Base-by-base conservation (phyloP, 2,329 filamentous ascomycete species). In the Colletotrichum lupini region DNA sequence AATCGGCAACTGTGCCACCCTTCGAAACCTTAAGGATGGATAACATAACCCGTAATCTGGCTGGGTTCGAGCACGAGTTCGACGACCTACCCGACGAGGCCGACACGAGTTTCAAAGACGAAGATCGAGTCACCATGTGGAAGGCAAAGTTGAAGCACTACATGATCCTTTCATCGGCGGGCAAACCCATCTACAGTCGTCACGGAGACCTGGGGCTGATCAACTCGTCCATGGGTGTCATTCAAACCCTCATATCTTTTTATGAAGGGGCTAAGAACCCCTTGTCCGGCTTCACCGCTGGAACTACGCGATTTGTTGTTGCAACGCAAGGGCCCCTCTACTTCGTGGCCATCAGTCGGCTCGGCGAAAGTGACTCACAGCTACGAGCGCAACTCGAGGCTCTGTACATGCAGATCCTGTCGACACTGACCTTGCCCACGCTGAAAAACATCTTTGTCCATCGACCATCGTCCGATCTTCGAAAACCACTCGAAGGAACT, bases 181-280 rank as follows among this genome's bases (percentile, higher is more conserved):
- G 97, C 24, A 99, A 99, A 81, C 97, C 97, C 12, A 97, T 99
- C 61, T 99, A 96, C 87, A 98, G 95, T 79, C 91, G 97, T 61
- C 96, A 99, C 80, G 97, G 97, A 53, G 95, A 98, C 77, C 89
- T 97, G 76, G 92, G 93, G 67, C 86, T 98, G 56, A 95, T 98
- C 80, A 98, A 97, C 78, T 93, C 94, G 63, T 98, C 97, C 78
- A 96, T 98, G 81, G 97, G 97, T 53, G 93, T 99, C 22, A 92
- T 98, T 2, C 97, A 98, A 81, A 99, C 97, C 56, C 96, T 99
- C 77, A 98, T 99, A 75, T 98, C 97, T 1, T 98, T 98, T 81
- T 98, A 97, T 80, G 93, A 98, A 80, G 92, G 92, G 58, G 90
- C 92, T 9, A 89, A 93, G 68, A 94, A 98, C 80, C 90, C 90